A percentile compares a stretch with the other conserved stretches of the same genome.
Evolutionary conservation across 2,329 filamentous ascomycete species (phyloP).

Genomic region (Venturiaceae sp.): DNA sequence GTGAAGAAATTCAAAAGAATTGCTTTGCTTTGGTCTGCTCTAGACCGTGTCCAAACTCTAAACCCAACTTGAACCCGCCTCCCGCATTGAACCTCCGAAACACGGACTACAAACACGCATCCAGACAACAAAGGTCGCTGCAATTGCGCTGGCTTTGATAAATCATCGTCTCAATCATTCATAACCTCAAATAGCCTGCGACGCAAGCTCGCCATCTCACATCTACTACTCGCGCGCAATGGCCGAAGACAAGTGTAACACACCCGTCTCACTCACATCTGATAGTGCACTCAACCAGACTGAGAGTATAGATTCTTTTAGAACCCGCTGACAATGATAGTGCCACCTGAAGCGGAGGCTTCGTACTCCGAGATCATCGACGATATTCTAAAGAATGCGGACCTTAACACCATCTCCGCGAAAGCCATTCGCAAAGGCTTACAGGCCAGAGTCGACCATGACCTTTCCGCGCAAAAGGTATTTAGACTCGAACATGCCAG

Average conservation of each 20-base stretch:
- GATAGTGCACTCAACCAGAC: neutral
- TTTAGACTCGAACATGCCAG: constrained; percentile 8
- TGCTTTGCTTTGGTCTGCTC: neutral
- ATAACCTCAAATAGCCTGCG: neutral
- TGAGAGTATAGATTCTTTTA: neutral
- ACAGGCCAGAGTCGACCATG: constrained; percentile 49
- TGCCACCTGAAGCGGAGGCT: constrained; percentile 38
- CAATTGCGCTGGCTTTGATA: neutral
- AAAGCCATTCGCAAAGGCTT: constrained; percentile 56
- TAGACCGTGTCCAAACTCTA: neutral
- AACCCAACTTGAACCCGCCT: neutral
- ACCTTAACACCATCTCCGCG: constrained; percentile 54
- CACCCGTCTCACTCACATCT: neutral
- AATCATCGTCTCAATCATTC: neutral
- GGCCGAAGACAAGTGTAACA: neutral
- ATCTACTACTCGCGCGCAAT: neutral
- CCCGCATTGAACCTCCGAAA: too few relatives aligned
- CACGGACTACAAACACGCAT: neutral
- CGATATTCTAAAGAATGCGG: constrained; percentile 48
- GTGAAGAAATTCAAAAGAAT: neutral
- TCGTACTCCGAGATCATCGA: constrained; percentile 52
- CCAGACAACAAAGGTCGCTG: neutral
- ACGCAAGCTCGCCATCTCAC: neutral
- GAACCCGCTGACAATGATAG: constrained; percentile 19
- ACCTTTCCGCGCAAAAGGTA: constrained; percentile 55